Evolutionary conservation across 805 yeast genomes (phyloP).

Genomic region (Starmerella cellae): DNA sequence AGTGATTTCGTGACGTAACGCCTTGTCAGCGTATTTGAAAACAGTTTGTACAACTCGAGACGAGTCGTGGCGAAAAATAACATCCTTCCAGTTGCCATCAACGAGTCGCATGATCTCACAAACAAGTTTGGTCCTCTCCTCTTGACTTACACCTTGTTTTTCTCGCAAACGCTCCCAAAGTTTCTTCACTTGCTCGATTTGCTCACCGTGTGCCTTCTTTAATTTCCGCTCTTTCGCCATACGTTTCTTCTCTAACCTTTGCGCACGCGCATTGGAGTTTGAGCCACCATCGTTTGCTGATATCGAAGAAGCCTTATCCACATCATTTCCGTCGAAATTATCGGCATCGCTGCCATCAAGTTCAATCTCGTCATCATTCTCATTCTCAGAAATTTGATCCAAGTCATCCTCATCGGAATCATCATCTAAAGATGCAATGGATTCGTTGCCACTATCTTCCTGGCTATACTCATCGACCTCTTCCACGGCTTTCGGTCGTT

Average conservation of each 20-base stretch:
- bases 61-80: conserved; percentile 91
- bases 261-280: conserved; percentile 40
- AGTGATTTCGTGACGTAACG: conserved; percentile 60
- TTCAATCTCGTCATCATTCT: conserved; percentile 14
- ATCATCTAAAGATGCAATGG: not conserved
- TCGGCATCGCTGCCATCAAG: conserved; percentile 12
- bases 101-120: conserved; percentile 76
- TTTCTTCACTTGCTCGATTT: conserved; percentile 70
- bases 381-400: conserved; percentile 7
- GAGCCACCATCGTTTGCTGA: no score
- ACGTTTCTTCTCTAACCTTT: conserved; percentile 73
- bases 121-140: conserved; percentile 56
- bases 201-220: conserved; percentile 73
- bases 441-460: conserved; percentile 12
- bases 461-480: conserved; percentile 18
- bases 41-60: conserved; percentile 91
- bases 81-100: conserved; percentile 54
- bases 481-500: conserved; percentile 12
- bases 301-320: conserved; percentile 10
- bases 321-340: conserved; percentile 8
- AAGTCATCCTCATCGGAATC: not conserved
- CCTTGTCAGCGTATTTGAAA: conserved; percentile 70
- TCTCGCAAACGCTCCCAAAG: conserved; percentile 88
- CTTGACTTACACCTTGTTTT: conserved; percentile 58
- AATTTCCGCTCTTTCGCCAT: conserved; percentile 70